Evolutionary conservation across 352 stramenopile species (phyloP).

Genomic region (Globisporangium ultimum): DNA sequence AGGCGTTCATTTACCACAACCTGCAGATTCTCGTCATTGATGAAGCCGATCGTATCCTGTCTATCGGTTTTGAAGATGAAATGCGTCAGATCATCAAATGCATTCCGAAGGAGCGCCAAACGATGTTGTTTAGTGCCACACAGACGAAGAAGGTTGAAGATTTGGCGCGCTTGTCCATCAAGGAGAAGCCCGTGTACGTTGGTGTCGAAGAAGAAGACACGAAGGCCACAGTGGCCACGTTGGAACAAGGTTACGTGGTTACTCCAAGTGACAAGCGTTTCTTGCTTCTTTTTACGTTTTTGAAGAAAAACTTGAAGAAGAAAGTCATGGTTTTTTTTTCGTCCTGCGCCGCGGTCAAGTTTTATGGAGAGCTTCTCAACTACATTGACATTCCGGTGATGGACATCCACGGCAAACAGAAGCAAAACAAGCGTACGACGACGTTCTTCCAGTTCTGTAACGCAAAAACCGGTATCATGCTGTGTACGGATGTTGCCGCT

Average conservation of each 20-base stretch:
- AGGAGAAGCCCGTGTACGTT: conserved; percentile 96
- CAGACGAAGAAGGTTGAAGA: conserved; percentile 99
- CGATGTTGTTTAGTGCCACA: conserved; percentile 98
- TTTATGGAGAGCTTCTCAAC: conserved; percentile 98
- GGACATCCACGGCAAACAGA: conserved; percentile 99
- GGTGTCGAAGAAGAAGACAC: conserved; percentile 91
- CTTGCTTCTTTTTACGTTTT: conserved; percentile 98
- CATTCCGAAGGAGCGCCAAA: conserved; percentile 97
- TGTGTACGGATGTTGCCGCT: conserved; percentile 98
- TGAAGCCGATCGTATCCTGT: conserved; percentile 98
- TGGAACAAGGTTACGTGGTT: conserved; percentile 99
- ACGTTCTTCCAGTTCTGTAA: conserved; percentile 99
- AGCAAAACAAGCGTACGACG: conserved; percentile 98
- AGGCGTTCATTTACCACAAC: conserved; percentile 97
- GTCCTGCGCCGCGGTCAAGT: conserved; percentile 96
- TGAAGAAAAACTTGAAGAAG: conserved; percentile 99
- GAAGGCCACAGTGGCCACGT: conserved; percentile 90
- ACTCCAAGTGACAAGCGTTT: conserved; percentile 98
- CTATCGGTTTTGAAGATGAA: conserved; percentile 99
- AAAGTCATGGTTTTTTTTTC: conserved; percentile 98
- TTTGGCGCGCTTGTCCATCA: conserved; percentile 91
- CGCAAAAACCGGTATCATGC: conserved; percentile 93
- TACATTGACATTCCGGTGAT: conserved; percentile 99
- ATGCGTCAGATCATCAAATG: conserved; percentile 98
- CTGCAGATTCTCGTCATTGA: conserved; percentile 97